Conservation (phyloP, 371 early-diverging fungal genomes). For the Chytridium lagenaria region DNA sequence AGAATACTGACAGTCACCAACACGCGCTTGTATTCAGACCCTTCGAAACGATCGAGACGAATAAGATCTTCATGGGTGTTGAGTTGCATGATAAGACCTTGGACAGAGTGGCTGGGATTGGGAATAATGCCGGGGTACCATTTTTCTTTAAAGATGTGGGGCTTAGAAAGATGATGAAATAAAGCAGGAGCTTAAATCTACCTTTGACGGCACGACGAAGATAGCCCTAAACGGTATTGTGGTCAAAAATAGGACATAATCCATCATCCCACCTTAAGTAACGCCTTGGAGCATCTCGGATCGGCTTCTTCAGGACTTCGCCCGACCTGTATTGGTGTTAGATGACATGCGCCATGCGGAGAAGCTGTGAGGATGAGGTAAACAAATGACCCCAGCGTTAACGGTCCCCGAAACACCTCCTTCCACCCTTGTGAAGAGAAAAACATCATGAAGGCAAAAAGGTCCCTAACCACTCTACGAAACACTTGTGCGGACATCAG, state of each 20-base stretch:
- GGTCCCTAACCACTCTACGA: neutral
- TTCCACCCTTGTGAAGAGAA: too few relatives aligned
- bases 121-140: slow-evolving; percentile 16
- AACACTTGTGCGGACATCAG: neutral
- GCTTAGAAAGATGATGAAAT: too few relatives aligned
- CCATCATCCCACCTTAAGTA: neutral
- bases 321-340: too few relatives aligned
- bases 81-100: slow-evolving; percentile 4
- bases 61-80: neutral
- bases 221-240: too few relatives aligned
- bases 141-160: neutral
- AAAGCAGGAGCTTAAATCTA: too few relatives aligned
- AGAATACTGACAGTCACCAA: slow-evolving; percentile 8
- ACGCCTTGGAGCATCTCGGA: neutral
- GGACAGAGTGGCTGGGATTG: neutral
- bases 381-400: too few relatives aligned
- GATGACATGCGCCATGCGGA: too few relatives aligned
- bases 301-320: neutral
- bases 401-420: too few relatives aligned
- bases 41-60: neutral
- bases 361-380: too few relatives aligned
- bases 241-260: too few relatives aligned
- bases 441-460: too few relatives aligned
- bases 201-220: too few relatives aligned
- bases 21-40: slow-evolving; percentile 4